Conservation (phyloP, 345 rosid species). For the Boechera retrofracta region DNA sequence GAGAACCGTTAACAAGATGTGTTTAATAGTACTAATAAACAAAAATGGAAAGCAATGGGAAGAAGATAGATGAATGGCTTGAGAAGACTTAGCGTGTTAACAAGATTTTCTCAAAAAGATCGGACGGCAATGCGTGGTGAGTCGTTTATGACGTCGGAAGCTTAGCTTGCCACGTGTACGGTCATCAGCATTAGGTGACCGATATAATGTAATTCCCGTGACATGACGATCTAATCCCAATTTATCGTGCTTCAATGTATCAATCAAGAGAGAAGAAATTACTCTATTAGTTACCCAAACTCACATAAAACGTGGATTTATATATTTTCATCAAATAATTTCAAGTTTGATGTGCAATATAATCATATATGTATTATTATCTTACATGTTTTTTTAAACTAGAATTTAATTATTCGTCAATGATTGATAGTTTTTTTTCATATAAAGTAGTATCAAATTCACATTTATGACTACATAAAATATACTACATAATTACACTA, state of each 20-base stretch:
- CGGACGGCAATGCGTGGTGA: constrained; percentile 46
- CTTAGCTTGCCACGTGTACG: constrained; percentile 46
- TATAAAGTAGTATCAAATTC: background rate
- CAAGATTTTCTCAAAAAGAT: constrained; percentile 29
- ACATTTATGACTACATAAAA: background rate
- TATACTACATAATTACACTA: background rate
- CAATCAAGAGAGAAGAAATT: background rate
- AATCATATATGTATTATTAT: background rate
- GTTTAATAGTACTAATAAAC: background rate
- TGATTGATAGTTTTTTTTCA: background rate
- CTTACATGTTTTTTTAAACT: constrained; percentile 14
- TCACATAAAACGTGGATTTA: constrained; percentile 16
- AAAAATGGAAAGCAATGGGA: constrained; percentile 25
- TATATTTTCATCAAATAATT: background rate
- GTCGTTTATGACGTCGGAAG: constrained; percentile 46
- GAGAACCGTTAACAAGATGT: background rate
- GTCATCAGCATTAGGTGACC: constrained; percentile 32
- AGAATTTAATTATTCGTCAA: background rate
- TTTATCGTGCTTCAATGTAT: constrained; percentile 11
- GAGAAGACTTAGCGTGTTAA: constrained; percentile 38
- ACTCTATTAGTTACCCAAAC: background rate
- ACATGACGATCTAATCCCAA: constrained; percentile 22
- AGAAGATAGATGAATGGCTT: constrained; percentile 24
- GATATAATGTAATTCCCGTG: constrained; percentile 31
- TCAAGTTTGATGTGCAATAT: constrained; percentile 18